Percentiles rank a stretch among this genome's conserved stretches.
Conservation (phyloP, 2,329 filamentous ascomycete genomes). For the Nemania diffusa region DNA sequence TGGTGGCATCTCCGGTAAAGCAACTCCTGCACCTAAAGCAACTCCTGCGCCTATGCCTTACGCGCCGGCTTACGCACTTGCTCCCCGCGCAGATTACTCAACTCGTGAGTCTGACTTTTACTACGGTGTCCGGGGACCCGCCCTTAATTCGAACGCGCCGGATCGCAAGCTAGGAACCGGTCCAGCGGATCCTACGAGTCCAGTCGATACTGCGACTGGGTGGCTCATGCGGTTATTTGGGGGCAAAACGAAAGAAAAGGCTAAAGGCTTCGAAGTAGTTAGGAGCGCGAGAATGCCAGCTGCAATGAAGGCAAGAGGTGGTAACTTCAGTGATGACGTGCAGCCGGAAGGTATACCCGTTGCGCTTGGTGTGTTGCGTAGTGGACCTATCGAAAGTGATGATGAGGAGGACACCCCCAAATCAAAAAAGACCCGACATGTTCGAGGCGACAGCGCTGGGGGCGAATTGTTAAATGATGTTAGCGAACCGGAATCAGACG, state of each 20-base stretch:
- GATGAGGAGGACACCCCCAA: conserved; percentile 60
- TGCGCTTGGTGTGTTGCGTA: conserved; percentile 68
- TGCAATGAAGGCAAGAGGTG: conserved; percentile 69
- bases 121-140: conserved; percentile 90
- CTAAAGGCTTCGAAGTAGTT: conserved; percentile 97
- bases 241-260: conserved; percentile 91
- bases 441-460: conserved; percentile 48
- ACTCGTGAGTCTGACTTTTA: conserved; percentile 97
- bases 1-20: conserved; percentile 52
- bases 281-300: conserved; percentile 87
- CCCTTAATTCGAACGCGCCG: conserved; percentile 81
- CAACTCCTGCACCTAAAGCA: too few relatives aligned
- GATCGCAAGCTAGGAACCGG: conserved; percentile 91
- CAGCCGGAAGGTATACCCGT: conserved; percentile 74
- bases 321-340: conserved; percentile 71
- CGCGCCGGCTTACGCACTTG: conserved; percentile 53
- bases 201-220: conserved; percentile 86
- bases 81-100: conserved; percentile 82
- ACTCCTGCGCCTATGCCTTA: conserved; percentile 58
- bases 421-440: conserved; percentile 46
- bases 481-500: conserved; percentile 59
- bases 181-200: conserved; percentile 91
- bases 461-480: conserved; percentile 59
- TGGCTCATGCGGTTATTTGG: conserved; percentile 86
- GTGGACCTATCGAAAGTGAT: conserved; percentile 72